Conservation (phyloP, 2,329 filamentous ascomycete genomes). For the Lasiodiplodia hormozganensis region DNA sequence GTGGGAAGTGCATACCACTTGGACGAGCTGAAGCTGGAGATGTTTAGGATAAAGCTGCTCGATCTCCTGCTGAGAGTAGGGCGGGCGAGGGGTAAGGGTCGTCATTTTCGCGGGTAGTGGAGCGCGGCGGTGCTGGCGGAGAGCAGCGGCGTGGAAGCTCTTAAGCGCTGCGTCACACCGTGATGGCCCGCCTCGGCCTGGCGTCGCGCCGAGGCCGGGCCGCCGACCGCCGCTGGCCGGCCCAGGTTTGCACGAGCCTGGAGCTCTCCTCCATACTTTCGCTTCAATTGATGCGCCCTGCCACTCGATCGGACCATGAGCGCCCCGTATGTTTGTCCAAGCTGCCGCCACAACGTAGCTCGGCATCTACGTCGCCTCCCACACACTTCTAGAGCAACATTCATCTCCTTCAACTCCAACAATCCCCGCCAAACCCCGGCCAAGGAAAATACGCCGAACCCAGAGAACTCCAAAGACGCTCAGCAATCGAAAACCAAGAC, state of each 20-base stretch:
- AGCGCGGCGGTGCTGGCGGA: background rate
- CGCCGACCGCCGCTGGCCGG: slow-evolving; percentile 20
- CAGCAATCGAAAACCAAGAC: background rate
- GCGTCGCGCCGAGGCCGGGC: slow-evolving; percentile 6
- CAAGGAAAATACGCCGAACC: background rate
- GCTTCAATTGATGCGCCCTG: background rate
- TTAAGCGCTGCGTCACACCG: slow-evolving; percentile 11
- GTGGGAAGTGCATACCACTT: slow-evolving; percentile 63
- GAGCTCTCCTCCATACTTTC: background rate
- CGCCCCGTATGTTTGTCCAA: slow-evolving; percentile 27
- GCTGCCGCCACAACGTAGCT: slow-evolving; percentile 24
- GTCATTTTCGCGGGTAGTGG: slow-evolving; percentile 67
- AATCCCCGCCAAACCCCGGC: background rate
- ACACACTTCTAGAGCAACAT: slow-evolving; percentile 8
- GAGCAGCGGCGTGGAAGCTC: background rate
- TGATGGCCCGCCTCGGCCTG: slow-evolving; percentile 10
- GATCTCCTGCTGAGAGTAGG: slow-evolving; percentile 84
- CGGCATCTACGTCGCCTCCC: slow-evolving; percentile 5
- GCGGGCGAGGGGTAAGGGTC: slow-evolving; percentile 72
- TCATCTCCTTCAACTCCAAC: slow-evolving; percentile 19
- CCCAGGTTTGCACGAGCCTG: slow-evolving; percentile 9
- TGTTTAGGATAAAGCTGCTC: slow-evolving; percentile 78
- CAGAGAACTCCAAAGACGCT: no score
- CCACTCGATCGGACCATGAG: slow-evolving; percentile 11
- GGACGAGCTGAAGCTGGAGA: slow-evolving; percentile 86